These are phyloP conservation scores for Arachis stenosperma DNA, from an alignment of 306 rosid species.

Conservation along the genomic window DNA sequence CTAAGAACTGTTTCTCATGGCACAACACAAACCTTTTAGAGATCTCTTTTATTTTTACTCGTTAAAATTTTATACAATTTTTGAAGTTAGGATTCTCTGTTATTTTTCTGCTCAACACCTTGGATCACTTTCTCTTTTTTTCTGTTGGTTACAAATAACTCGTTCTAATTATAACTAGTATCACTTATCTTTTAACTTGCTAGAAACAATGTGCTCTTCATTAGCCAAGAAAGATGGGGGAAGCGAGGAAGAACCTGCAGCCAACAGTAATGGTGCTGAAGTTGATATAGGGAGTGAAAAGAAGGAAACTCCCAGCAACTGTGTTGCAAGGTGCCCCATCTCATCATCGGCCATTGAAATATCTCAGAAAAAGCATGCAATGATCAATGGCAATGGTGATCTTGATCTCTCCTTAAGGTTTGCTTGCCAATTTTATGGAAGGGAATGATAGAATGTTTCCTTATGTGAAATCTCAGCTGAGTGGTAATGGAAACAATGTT, in stretches of 20 bases:
- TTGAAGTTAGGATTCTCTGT: no score
- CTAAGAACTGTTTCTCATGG: no score
- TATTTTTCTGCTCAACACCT: no score
- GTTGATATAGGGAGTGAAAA: slow-evolving; percentile 32
- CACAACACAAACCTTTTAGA: no score
- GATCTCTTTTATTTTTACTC: no score
- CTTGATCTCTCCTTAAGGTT: slow-evolving; percentile 46
- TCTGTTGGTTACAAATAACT: neutral
- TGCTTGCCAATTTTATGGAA: slow-evolving; percentile 28
- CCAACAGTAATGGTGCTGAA: slow-evolving; percentile 40
- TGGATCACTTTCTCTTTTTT: no score
- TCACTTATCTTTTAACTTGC: slow-evolving; percentile 31
- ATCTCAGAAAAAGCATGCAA: slow-evolving; percentile 36
- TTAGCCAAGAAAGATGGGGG: slow-evolving; percentile 42
- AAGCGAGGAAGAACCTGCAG: slow-evolving; percentile 40
- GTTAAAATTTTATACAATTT: no score
- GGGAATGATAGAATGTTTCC: slow-evolving; percentile 27
- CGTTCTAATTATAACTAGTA: slow-evolving; percentile 18
- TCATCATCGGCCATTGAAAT: slow-evolving; percentile 35
- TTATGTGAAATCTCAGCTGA: slow-evolving; percentile 4
- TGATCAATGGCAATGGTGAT: slow-evolving; percentile 40
- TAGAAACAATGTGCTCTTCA: slow-evolving; percentile 56
- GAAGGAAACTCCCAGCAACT: slow-evolving; percentile 42
- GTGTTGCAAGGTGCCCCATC: slow-evolving; percentile 46
- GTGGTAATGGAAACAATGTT: neutral